Evolutionary conservation across 1,139 yeast species (phyloP), one percentile per base, ranked within the genome.

Genomic region (Debaryomyces coudertii): DNA sequence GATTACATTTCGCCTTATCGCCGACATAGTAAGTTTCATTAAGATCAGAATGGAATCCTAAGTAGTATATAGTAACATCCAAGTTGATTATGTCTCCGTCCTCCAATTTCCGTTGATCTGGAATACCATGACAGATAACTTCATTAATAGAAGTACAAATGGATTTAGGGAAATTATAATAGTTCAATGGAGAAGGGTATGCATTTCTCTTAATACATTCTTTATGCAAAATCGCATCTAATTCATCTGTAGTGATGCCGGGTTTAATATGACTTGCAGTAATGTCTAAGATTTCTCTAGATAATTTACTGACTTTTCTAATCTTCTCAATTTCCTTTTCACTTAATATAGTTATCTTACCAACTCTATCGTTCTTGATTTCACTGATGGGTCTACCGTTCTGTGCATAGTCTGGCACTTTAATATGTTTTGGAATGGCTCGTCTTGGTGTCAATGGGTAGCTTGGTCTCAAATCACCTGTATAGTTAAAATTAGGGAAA

Each of bases 11-110:
- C 36, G 96, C 90, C 66, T 87, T 87, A 45, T 90, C 97, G 9
- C 99, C 99, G 22, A 95, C 96, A 62, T 93, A 95, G 66, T 92
- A 93, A 0, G 99, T 95, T 68, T 93, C 99, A 66, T 95, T 95
- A 64, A 95, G 74, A 67, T 95, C 99, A 3, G 97, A 86, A 68
- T 95, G 98, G 70, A 84, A 82, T 1, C 99, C 99, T 56, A 87
- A 82, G 66, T 87, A 82, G 71, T 79, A 93, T 46, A 95, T 68
- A 3, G 97, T 79, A 42, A 95, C 90, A 64, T 95, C 99, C 54
- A 95, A 72, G 64, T 95, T 95, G 53, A 95, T 77, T 55, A 95
- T 93, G 64, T 95, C 99, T 44, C 99, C 99, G 58, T 93, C 98
- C 63, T 89, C 71, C 52, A 95, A 76, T 34, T 82, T 83, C 46